Evolutionary conservation across 164 flowering plant species (phyloP).

Genomic region (Chimonanthus praecox): DNA sequence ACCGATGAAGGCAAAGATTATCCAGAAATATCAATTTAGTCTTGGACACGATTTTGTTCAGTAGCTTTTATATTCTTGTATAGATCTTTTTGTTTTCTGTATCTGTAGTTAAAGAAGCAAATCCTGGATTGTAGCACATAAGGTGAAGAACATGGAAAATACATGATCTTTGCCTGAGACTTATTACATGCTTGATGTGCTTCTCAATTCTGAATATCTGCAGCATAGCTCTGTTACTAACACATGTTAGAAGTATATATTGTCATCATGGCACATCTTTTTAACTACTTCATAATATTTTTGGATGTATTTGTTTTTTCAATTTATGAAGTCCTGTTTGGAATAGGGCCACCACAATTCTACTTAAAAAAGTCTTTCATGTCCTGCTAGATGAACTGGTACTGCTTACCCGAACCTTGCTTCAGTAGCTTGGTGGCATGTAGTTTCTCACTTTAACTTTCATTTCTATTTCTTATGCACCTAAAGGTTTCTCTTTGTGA

Average conservation of each 20-base stretch:
- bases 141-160: too few relatives aligned
- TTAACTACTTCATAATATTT: background rate
- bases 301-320: background rate
- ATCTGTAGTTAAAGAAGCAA: background rate
- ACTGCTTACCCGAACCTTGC: background rate
- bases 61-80: background rate
- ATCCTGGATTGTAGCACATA: too few relatives aligned
- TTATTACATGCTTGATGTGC: background rate
- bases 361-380: too few relatives aligned
- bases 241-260: background rate
- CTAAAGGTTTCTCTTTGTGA: background rate
- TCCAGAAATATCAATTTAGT: background rate
- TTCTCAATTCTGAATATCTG: background rate
- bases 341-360: background rate
- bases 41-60: background rate
- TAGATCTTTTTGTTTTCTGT: conserved; percentile 2
- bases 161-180: too few relatives aligned
- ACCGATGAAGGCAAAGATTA: conserved; percentile 2
- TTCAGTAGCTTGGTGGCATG: background rate
- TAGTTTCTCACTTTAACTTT: background rate
- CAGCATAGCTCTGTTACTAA: background rate
- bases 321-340: background rate
- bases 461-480: background rate
- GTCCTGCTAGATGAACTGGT: background rate
- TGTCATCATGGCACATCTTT: background rate